phyloP scores from a whole-genome alignment of 2,329 filamentous ascomycete species.

The Hypoxylon sp. region DNA sequence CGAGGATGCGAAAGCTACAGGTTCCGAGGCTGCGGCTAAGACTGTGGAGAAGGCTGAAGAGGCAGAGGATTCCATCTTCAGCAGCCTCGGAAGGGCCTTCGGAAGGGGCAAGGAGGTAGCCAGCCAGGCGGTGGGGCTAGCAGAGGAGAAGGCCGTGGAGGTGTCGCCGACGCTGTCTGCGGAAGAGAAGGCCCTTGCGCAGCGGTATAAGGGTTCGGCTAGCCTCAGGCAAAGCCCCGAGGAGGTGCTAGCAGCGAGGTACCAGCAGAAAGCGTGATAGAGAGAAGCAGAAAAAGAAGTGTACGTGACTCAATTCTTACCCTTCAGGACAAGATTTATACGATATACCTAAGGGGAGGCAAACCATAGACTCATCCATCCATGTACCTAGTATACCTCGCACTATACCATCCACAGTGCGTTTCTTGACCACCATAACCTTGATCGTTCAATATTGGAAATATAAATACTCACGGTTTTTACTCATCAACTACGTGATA shows the following conservation, averaged over 20 bases:
- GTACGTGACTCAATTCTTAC: conserved; percentile 7
- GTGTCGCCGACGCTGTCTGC: conserved; percentile 58
- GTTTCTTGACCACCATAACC: background rate
- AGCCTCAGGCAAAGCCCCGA: conserved; percentile 56
- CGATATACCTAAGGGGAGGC: background rate
- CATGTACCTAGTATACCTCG: background rate
- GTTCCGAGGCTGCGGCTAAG: conserved; percentile 46
- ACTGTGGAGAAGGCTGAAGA: conserved; percentile 50
- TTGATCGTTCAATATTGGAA: background rate
- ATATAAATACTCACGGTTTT: background rate
- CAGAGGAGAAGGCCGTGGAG: conserved; percentile 53
- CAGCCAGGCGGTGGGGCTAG: conserved; percentile 52
- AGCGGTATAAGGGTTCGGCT: conserved; percentile 60
- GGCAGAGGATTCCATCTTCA: conserved; percentile 54
- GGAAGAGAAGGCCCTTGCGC: conserved; percentile 64
- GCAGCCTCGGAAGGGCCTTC: conserved; percentile 56
- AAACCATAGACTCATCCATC: conserved; percentile 23
- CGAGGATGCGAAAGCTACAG: conserved; percentile 49
- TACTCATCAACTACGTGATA: background rate
- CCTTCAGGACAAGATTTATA: conserved; percentile 5
- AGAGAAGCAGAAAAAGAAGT: background rate
- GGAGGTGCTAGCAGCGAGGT: conserved; percentile 51
- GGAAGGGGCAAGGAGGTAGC: conserved; percentile 57
- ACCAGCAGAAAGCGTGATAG: conserved; percentile 50
- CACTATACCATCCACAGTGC: background rate